Conservation (phyloP, 768 basidiomycete genomes). For the Collybiopsis luxurians region DNA sequence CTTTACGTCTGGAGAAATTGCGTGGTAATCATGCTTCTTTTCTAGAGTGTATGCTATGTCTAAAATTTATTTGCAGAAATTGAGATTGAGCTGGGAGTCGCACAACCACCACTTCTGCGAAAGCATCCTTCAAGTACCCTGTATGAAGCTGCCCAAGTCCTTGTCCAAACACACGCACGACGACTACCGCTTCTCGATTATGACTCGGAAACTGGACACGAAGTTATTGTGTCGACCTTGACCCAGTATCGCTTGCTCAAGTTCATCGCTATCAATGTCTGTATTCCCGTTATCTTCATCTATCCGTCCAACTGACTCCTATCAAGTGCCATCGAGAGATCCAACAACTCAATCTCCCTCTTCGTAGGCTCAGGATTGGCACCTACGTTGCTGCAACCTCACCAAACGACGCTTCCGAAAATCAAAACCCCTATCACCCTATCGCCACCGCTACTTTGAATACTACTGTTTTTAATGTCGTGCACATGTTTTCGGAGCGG, state of each 20-base stretch:
- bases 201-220: conserved; percentile 91
- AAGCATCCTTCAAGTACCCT: conserved; percentile 88
- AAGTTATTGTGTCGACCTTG: conserved; percentile 92
- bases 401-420: conserved; percentile 43
- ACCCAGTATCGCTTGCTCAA: conserved; percentile 98
- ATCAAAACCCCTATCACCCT: conserved; percentile 78
- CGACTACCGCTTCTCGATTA: conserved; percentile 91
- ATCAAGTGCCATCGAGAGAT: conserved; percentile 83
- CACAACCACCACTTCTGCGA: conserved; percentile 83
- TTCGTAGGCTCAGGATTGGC: conserved; percentile 89
- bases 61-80: too few relatives aligned
- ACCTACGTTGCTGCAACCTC: conserved; percentile 74
- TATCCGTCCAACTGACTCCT: conserved; percentile 9
- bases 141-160: conserved; percentile 83
- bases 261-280: conserved; percentile 95
- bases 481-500: conserved; percentile 96
- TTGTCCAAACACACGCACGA: conserved; percentile 95
- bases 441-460: conserved; percentile 88
- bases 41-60: too few relatives aligned
- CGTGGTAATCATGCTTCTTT: conserved; percentile 78
- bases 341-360: conserved; percentile 70
- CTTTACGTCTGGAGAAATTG: conserved; percentile 82
- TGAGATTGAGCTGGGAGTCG: conserved; percentile 89
- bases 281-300: conserved; percentile 19
- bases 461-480: conserved; percentile 96